Base-by-base conservation (phyloP, 2,329 filamentous ascomycete species). In the Teratosphaeria viscida region DNA sequence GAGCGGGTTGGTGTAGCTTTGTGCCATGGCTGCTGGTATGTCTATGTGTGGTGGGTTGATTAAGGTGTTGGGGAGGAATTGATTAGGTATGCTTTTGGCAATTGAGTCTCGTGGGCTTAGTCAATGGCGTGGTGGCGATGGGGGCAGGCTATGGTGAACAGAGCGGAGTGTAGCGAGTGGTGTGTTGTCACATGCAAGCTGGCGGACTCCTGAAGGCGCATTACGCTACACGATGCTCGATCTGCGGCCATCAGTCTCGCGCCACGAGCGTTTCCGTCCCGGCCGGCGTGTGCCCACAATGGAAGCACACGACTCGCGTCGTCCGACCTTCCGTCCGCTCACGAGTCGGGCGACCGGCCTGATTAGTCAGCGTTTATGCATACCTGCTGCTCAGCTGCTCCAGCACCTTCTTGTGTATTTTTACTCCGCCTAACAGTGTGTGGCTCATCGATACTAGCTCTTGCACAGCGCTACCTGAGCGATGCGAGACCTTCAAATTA, bases 1-100 rank as follows among this genome's bases (percentile, higher is more conserved):
- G 79, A 99, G 82, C 71, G 94, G 94, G 82, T 97, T 97, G 76
- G 95, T 96, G 82, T 97, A 99, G 43, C 55, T 62, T 59, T 64
- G 62, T 57, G 62, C 62, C 62, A 64, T 64, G 60, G n/a, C 61
- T 57, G 58, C 37, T 32, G 35, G 10, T 5, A 7, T 32, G 29
- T 32, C 4, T 5, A 10, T 3, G 53, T 54, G 19, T 49, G 8
- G 6, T n/a, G n/a, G 43, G 6, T 49, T 49, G 19, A 49, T 32
- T 1, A n/a, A 2, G 19, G 5, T 1, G 19, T 10, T 23, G 2
- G 43, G 19, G 5, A n/a, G 43, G 8, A 49, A 10, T n/a, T 49
- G 43, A n/a, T 49, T n/a, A 23, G 23, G 23, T 23, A 49, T 49
- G 43, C 19, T 19, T 49, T 23, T 19, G 19, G n/a, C 43, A 49